phyloP scores from a whole-genome alignment of 805 yeast species.

The Kluyveromyces siamensis region DNA sequence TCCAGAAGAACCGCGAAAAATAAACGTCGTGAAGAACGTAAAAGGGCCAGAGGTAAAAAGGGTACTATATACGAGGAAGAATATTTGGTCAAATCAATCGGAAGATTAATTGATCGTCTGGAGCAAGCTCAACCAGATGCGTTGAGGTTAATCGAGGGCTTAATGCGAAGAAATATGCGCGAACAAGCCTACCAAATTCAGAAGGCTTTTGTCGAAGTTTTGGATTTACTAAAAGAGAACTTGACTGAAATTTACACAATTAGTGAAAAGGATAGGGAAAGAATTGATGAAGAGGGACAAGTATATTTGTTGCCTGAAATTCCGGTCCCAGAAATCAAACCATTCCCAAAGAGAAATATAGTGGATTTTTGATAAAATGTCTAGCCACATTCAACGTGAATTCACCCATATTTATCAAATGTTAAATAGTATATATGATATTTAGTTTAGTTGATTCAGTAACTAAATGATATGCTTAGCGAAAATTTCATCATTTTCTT shows the following conservation, averaged over 20 bases:
- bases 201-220: conserved; percentile 49
- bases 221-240: conserved; percentile 47
- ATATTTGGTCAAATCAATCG: conserved; percentile 78
- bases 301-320: conserved; percentile 69
- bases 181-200: conserved; percentile 82
- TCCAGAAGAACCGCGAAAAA: conserved; percentile 88
- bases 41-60: conserved; percentile 93
- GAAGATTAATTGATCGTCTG: conserved; percentile 78
- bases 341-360: conserved; percentile 48
- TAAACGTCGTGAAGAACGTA: conserved; percentile 89
- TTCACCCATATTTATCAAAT: background rate
- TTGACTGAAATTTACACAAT: conserved; percentile 70
- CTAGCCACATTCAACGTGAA: background rate
- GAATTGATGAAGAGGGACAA: conserved; percentile 83
- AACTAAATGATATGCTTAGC: too few species aligned
- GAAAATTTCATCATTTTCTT: background rate
- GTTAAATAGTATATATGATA: background rate
- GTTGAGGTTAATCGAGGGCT: conserved; percentile 58
- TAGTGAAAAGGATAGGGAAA: conserved; percentile 79
- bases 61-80: conserved; percentile 98
- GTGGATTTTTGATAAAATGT: conserved; percentile 42
- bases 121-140: conserved; percentile 71
- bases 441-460: conserved; percentile 5
- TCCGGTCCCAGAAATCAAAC: conserved; percentile 57
- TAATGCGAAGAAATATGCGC: conserved; percentile 60